Evolutionary conservation across 345 rosid species (phyloP), one percentile per base, ranked within the genome.

Genomic region (Raphanus sativus): DNA sequence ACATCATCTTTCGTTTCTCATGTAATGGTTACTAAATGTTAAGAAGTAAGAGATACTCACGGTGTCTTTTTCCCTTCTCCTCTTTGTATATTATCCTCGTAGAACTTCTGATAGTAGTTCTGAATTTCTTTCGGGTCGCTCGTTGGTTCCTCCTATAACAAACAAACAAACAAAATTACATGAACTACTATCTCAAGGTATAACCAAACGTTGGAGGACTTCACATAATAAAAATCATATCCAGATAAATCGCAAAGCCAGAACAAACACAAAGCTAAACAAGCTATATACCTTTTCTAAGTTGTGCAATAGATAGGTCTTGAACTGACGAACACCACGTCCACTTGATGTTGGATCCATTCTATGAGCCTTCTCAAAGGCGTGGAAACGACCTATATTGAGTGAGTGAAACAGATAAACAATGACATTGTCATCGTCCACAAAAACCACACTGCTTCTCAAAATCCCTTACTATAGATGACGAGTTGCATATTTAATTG

Each of bases 301-400:
- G 76, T 80, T 87, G 70, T 90, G 94, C 81, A 93, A 76, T 62
- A 96, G 77, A 78, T 90, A 89, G 54, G 98, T 93, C 89, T 91
- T 96, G 74, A 91, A 96, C 67, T 96, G 99, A 60, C 93, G 96
- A 36, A 91, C 97, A 29, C 99, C 98, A 7, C 89, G 88, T 77
- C 98, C 99, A 59, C 54, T 68, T 36, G 98, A 81, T 8, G 76
- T 66, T 60, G 89, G 91, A 74, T 93, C 94, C 86, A 81, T 81
- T 77, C 3, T 75, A 76, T 93, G 97, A 86, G 97, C 97, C 81
- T 73, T 89, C 88, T 96, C 99, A 30, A 93, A 86, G 17, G 96
- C 99, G 73, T 85, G 87, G 86, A 90, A 91, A 52, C 98, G 99
- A 84, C 99, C 99, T 96, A 78, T 96, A 78, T 74, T 16, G 6